phyloP scores from a whole-genome alignment of 2,329 filamentous ascomycete species.

The Colletotrichum cordylinicola region DNA sequence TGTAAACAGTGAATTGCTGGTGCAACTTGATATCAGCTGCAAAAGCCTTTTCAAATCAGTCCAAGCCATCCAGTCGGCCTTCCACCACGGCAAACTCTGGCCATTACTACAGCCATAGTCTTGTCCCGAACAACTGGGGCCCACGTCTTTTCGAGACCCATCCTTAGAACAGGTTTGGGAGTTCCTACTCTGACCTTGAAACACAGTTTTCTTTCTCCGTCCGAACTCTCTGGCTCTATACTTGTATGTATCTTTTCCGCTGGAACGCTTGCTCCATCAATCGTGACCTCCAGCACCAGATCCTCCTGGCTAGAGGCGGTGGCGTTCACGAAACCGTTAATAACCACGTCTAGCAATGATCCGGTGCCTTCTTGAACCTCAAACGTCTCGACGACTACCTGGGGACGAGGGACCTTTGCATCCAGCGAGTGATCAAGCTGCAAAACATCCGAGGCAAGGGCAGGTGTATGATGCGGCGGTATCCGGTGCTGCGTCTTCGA shows the following conservation, averaged over 20 bases:
- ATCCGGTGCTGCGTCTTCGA: not conserved
- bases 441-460: not conserved
- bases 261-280: not conserved
- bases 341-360: not conserved
- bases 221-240: not conserved
- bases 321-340: not conserved
- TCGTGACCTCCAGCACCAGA: not conserved
- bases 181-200: not conserved
- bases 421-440: accelerated
- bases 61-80: not conserved
- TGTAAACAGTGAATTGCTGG: not conserved
- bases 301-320: accelerated
- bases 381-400: not conserved
- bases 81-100: not conserved
- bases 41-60: not conserved
- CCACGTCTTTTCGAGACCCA: not conserved
- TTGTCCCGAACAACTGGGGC: not conserved
- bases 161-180: not conserved
- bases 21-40: accelerated
- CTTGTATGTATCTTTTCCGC: accelerated
- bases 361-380: not conserved
- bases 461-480: not conserved
- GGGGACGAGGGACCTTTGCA: accelerated
- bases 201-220: not conserved
- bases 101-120: not conserved